Evolutionary conservation across 2,329 filamentous ascomycete species (phyloP).

Genomic region (Paraphaeosphaeria minitans): DNA sequence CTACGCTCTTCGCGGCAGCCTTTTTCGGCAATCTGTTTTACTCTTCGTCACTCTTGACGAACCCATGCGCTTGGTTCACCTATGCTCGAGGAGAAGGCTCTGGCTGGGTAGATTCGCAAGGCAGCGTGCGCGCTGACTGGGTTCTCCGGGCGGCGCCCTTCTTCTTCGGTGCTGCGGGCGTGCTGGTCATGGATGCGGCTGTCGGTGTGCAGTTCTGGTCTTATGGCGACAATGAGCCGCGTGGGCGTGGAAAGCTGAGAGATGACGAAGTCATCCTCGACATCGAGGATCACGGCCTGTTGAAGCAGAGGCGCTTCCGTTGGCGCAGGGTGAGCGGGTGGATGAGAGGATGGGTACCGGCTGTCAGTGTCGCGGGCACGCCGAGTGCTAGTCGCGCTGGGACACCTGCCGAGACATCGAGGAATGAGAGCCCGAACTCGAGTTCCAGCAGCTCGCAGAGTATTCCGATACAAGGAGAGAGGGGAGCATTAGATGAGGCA

Average conservation of each 20-base stretch:
- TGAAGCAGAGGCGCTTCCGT: conserved; percentile 48
- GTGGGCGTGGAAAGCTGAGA: conserved; percentile 28
- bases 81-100: conserved; percentile 59
- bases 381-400: conserved; percentile 35
- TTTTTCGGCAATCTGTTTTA: conserved; percentile 73
- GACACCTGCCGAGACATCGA: conserved; percentile 34
- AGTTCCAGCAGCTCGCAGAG: conserved; percentile 20
- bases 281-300: conserved; percentile 42
- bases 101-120: conserved; percentile 64
- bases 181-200: conserved; percentile 65
- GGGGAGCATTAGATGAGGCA: conserved; percentile 42
- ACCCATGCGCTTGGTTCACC: conserved; percentile 66
- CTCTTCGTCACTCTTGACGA: conserved; percentile 64
- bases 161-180: conserved; percentile 69
- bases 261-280: conserved; percentile 55
- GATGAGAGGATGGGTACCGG: conserved; percentile 70
- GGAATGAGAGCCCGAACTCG: conserved; percentile 21
- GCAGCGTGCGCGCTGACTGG: conserved; percentile 62
- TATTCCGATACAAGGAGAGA: conserved; percentile 29
- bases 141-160: conserved; percentile 64
- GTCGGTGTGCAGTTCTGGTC: conserved; percentile 67
- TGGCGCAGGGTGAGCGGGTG: conserved; percentile 66
- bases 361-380: conserved; percentile 48
- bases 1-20: conserved; percentile 67
- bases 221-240: conserved; percentile 56